Evolutionary conservation across 2,329 filamentous ascomycete genomes (phyloP), one percentile per base, ranked within the genome.

Genomic region (Aspergillus aculeatus): DNA sequence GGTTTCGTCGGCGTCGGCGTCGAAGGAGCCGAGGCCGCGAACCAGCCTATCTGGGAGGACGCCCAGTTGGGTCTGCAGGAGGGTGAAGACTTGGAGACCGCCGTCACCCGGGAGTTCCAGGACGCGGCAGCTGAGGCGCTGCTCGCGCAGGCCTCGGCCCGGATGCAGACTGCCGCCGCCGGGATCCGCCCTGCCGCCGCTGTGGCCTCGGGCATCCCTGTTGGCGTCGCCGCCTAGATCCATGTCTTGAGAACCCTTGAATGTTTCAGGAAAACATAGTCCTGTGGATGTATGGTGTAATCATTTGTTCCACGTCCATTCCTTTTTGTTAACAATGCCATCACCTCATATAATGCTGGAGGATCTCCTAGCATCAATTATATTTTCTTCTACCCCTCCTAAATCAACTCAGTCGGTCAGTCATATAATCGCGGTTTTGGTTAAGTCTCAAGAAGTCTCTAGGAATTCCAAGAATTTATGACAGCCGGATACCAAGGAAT

Each of bases 1-100:
- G 95, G 95, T 7, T 97, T 98, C 78, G 91, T 98, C 60, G 95
- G 94, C 56, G 95, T 99, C 9, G 95, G 95, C 23, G 89, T 92
- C 65, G 79, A 88, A 59, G 83, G 82, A 52, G 83, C 83, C 23
- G 77, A 81, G 57, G 79, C 79, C 2, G 83, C 85, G 47, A 82
- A 83, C 66, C 78, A 85, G 72, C 89, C 93, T n/a, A 87, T 99
- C 47, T 99, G 95, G 95, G 95, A 91, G 2, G 88, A 97, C 69
- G 82, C 84, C 69, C 95, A 99, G 82, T 86, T 99, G 58, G 91
- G 89, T 47, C 83, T 96, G 51, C 57, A 58, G 32, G 60, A 68
- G 51, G 84, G 86, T 60, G 82, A 90, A 70, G 81, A 85, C 14
- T 81, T 86, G 54, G 80, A 84, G 71, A 85, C 89, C 73, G 77